phyloP scores from a whole-genome alignment of 208 protist species.

The Porcisia deanei region DNA sequence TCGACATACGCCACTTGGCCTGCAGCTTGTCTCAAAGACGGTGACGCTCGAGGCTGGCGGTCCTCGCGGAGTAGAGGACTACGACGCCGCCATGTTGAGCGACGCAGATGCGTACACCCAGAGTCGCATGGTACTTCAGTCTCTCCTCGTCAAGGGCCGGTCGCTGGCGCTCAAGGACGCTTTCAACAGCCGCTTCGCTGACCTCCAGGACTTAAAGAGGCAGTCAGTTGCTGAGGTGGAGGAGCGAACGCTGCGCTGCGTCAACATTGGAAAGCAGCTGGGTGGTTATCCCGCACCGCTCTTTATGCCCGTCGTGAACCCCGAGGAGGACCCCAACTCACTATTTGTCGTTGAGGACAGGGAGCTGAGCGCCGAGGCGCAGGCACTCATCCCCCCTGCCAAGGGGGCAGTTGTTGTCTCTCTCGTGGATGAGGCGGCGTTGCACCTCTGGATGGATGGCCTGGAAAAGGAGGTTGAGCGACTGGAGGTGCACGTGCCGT shows the following conservation, averaged over 20 bases:
- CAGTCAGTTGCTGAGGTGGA: conserved; percentile 54
- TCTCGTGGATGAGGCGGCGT: conserved; percentile 54
- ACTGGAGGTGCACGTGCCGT: conserved; percentile 53
- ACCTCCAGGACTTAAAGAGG: conserved; percentile 63
- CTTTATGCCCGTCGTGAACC: conserved; percentile 51
- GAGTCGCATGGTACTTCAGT: conserved; percentile 65
- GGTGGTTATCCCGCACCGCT: conserved; percentile 41
- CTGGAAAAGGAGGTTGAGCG: conserved; percentile 85
- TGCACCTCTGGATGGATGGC: conserved; percentile 91
- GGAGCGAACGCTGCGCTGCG: conserved; percentile 79
- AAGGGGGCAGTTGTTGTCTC: conserved; percentile 28
- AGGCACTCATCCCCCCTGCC: conserved; percentile 47
- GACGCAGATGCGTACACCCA: conserved; percentile 67
- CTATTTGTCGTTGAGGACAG: conserved; percentile 79
- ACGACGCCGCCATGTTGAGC: conserved; percentile 41
- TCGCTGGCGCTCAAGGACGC: conserved; percentile 50
- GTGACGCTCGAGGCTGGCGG: not conserved
- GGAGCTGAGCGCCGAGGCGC: conserved; percentile 68
- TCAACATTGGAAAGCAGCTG: conserved; percentile 77
- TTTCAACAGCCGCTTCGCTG: conserved; percentile 71
- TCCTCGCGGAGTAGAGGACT: conserved; percentile 5
- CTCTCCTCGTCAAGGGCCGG: conserved; percentile 54
- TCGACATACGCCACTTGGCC: conserved; percentile 4
- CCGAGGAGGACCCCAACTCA: conserved; percentile 60
- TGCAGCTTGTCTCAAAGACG: conserved; percentile 2